Percentiles rank a stretch among this genome's conserved stretches.
Evolutionary conservation across 495 filamentous ascomycete genomes (phyloP).

Genomic region (Staphylotrichum longicolle): DNA sequence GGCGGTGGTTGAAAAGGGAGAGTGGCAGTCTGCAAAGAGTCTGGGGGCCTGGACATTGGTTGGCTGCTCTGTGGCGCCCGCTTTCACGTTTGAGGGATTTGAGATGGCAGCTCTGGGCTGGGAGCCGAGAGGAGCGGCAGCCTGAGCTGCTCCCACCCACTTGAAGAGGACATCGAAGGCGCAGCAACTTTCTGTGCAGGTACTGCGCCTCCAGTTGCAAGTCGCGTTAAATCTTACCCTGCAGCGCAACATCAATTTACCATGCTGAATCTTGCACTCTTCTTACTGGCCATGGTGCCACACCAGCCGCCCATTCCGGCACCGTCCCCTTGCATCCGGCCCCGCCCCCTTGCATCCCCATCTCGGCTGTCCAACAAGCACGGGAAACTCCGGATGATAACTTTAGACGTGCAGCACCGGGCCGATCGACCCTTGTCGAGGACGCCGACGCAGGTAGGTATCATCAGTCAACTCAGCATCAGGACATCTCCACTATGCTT

Average conservation of each 20-base stretch:
- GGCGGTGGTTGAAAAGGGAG: slow-evolving; percentile 36
- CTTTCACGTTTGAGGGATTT: slow-evolving; percentile 36
- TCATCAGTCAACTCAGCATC: no score
- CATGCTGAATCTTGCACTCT: no score
- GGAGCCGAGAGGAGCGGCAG: slow-evolving; percentile 30
- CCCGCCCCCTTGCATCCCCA: not conserved
- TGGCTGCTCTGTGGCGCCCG: slow-evolving; percentile 39
- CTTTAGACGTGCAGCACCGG: not conserved
- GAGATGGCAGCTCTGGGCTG: slow-evolving; percentile 40
- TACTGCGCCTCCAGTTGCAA: no score
- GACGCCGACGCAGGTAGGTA: not conserved
- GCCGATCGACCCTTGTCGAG: not conserved
- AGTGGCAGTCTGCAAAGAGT: slow-evolving; percentile 46
- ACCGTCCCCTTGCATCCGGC: no score
- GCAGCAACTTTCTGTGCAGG: no score
- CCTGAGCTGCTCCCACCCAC: not conserved
- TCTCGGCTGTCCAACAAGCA: not conserved
- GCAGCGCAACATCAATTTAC: no score
- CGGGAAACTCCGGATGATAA: not conserved
- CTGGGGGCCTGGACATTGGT: slow-evolving; percentile 47
- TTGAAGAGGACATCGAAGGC: not conserved
- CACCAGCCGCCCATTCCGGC: no score
- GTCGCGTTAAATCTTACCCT: no score
- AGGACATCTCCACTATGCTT: no score
- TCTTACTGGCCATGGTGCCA: no score